Evolutionary conservation across 2,329 filamentous ascomycete species (phyloP).

Genomic region (Pseudogymnoascus sp.): DNA sequence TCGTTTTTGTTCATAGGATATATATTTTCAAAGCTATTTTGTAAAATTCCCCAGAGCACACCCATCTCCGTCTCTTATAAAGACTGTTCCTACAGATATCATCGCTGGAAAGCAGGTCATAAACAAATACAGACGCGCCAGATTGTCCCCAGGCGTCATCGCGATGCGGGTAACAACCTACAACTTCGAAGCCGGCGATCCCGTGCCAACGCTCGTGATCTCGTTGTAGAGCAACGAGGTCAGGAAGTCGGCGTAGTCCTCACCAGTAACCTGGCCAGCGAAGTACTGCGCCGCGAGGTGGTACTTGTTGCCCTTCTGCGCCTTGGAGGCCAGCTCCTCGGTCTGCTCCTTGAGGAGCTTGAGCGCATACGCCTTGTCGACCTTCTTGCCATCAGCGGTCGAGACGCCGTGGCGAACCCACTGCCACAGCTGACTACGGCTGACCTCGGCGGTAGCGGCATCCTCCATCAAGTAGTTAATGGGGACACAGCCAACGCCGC

Average conservation of each 20-base stretch:
- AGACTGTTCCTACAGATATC: slow-evolving; percentile 12
- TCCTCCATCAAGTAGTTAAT: slow-evolving; percentile 99
- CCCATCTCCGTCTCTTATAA: not conserved
- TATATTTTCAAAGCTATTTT: slow-evolving; percentile 8
- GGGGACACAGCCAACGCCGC: slow-evolving; percentile 88
- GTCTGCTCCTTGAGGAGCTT: slow-evolving; percentile 80
- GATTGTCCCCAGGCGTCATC: not conserved
- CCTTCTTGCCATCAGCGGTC: slow-evolving; percentile 79
- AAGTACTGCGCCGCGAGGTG: slow-evolving; percentile 89
- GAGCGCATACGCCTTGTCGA: slow-evolving; percentile 87
- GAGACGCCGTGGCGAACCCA: slow-evolving; percentile 70
- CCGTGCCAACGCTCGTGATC: slow-evolving; percentile 61
- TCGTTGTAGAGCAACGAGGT: slow-evolving; percentile 85
- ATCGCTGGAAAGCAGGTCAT: slow-evolving; percentile 11
- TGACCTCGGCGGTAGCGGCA: slow-evolving; percentile 92
- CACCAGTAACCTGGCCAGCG: slow-evolving; percentile 82
- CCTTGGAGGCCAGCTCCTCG: slow-evolving; percentile 63
- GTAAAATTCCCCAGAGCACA: not conserved
- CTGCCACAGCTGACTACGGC: slow-evolving; percentile 90
- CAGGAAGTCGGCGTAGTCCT: slow-evolving; percentile 96
- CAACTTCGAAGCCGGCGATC: slow-evolving; percentile 28
- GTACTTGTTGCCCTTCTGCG: slow-evolving; percentile 83
- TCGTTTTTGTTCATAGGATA: slow-evolving; percentile 5
- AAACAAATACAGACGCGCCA: slow-evolving; percentile 8
- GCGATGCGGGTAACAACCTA: slow-evolving; percentile 13